These are phyloP conservation scores for Metschnikowia baotianmanensis DNA, from an alignment of 805 yeast species.

Conservation along the genomic window DNA sequence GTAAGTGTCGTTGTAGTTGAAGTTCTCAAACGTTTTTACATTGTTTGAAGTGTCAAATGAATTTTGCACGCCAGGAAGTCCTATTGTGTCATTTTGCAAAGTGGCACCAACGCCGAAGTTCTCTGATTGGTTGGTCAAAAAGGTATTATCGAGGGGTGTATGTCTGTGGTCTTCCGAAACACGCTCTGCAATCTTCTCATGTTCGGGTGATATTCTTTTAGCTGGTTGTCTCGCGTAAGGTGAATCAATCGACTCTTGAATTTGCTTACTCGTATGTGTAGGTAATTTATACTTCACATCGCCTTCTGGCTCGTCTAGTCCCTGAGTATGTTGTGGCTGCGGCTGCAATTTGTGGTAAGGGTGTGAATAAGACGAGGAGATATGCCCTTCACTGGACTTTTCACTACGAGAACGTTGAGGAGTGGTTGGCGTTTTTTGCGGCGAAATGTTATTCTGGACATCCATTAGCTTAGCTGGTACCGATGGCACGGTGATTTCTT, in stretches of 20 bases:
- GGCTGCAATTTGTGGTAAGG: slow-evolving; percentile 17
- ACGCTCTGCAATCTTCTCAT: neutral
- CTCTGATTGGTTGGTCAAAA: slow-evolving; percentile 22
- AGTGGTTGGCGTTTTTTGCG: slow-evolving; percentile 8
- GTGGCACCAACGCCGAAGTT: slow-evolving; percentile 12
- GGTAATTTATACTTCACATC: slow-evolving; percentile 10
- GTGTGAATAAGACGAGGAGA: slow-evolving; percentile 14
- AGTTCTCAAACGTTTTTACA: slow-evolving; percentile 18
- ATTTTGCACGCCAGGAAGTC: slow-evolving; percentile 2
- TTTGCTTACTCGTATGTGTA: slow-evolving; percentile 14
- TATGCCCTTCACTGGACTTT: slow-evolving; percentile 11
- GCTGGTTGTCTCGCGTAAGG: slow-evolving; percentile 13
- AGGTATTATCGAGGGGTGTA: slow-evolving; percentile 19
- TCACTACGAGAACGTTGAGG: neutral
- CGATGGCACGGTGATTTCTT: slow-evolving; percentile 4
- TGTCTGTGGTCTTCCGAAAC: neutral
- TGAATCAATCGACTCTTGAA: slow-evolving; percentile 13
- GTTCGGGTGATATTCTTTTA: slow-evolving; percentile 12
- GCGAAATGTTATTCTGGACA: slow-evolving; percentile 1
- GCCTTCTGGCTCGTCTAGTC: slow-evolving; percentile 1
- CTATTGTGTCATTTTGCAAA: slow-evolving; percentile 2
- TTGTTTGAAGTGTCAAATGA: slow-evolving; percentile 9
- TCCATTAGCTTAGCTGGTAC: slow-evolving; percentile 6
- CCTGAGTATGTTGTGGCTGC: slow-evolving; percentile 13
- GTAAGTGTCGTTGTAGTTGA: slow-evolving; percentile 27